These are phyloP conservation scores for Cucurbita ficifolia DNA, from an alignment of 306 rosid genomes.

Conservation along the genomic window DNA sequence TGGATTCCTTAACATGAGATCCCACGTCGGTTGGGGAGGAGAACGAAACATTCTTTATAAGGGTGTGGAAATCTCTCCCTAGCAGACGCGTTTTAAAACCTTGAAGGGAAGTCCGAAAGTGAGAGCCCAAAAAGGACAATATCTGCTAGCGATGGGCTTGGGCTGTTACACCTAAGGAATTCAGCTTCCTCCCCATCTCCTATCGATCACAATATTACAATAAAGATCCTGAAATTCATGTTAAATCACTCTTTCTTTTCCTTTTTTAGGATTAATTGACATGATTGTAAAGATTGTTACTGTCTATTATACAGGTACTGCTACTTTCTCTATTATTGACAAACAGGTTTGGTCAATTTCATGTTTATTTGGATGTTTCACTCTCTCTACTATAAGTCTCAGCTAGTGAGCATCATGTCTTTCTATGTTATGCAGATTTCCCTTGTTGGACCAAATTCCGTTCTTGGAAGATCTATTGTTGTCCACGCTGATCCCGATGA, in stretches of 20 bases:
- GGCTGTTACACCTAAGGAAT: background rate
- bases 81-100: too few species aligned
- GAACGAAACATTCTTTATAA: too few species aligned
- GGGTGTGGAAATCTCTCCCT: too few species aligned
- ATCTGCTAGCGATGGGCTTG: too few species aligned
- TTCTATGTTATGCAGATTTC: slow-evolving; percentile 46
- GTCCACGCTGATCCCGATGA: slow-evolving; percentile 94
- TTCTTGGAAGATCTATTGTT: slow-evolving; percentile 94
- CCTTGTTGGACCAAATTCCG: slow-evolving; percentile 57
- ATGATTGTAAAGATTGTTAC: background rate
- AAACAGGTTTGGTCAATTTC: slow-evolving; percentile 39
- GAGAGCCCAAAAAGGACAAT: too few species aligned
- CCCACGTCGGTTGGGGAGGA: too few species aligned
- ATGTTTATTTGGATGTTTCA: background rate
- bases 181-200: background rate
- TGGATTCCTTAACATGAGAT: background rate
- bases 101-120: too few species aligned
- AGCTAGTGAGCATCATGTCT: background rate
- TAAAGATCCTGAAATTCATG: background rate
- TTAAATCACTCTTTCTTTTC: background rate
- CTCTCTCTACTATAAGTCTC: background rate
- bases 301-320: slow-evolving; percentile 45
- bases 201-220: background rate
- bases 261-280: background rate
- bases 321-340: slow-evolving; percentile 48